Evolutionary conservation across 2,329 filamentous ascomycete genomes (phyloP).

Genomic region (Macrophomina tecta): DNA sequence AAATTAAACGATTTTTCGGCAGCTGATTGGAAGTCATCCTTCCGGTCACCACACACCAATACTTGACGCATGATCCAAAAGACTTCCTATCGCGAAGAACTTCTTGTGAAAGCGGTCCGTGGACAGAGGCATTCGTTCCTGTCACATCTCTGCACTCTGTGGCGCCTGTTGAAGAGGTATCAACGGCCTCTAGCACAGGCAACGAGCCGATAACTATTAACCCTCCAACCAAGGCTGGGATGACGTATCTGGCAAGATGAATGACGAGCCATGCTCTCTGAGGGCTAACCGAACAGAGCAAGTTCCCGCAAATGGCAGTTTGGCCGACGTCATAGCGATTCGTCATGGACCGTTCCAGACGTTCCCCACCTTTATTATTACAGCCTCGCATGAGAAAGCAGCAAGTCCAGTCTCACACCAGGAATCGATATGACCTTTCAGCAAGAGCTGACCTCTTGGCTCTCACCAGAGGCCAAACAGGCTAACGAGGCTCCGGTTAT

Average conservation of each 20-base stretch:
- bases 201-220: no score
- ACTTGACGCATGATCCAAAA: no score
- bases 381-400: background rate
- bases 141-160: no score
- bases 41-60: no score
- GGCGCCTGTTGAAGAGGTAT: no score
- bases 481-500: slow-evolving; percentile 56
- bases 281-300: slow-evolving; percentile 17
- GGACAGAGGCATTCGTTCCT: no score
- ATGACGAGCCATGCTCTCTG: background rate
- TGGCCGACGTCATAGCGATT: slow-evolving; percentile 18
- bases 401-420: background rate
- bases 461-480: slow-evolving; percentile 40
- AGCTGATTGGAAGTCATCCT: no score
- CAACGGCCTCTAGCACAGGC: no score
- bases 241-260: background rate
- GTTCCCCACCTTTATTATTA: slow-evolving; percentile 3
- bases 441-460: slow-evolving; percentile 52
- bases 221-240: background rate
- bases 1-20: background rate
- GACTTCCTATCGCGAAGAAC: no score
- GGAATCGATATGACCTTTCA: slow-evolving; percentile 43
- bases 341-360: slow-evolving; percentile 1
- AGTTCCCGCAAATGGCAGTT: slow-evolving; percentile 9
- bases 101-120: no score